Base-by-base conservation (phyloP, 2,329 filamentous ascomycete genomes). In the Reticulascus tulasneorum region DNA sequence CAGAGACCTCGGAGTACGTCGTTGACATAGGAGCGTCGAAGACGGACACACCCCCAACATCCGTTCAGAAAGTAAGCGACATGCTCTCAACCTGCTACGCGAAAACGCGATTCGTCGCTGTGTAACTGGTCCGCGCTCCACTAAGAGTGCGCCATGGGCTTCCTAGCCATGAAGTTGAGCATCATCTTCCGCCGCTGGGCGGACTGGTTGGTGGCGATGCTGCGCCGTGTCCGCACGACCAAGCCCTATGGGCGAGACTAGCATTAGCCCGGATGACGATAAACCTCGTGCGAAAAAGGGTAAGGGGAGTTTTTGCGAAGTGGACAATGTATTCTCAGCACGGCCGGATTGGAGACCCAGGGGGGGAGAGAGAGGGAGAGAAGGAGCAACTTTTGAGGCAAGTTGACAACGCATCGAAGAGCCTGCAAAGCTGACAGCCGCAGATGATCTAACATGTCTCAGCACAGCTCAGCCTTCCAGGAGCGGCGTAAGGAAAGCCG, bases 401-500 rank as follows among this genome's bases (percentile, higher is more conserved):
- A 20, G 15, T 13, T 42, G 32, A 37, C 40, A 42, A 30, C 40
- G n/a, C 40, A 40, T 23, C 32, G 30, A 35, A 18, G 23, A 26
- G 18, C 8, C 13, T 13, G 26, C 10, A 8, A 18, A 37, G 37
- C 40, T 42, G 40, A 36, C 13, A 12, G 13, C 11, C 23, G n/a
- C n/a, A 36, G 37, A 20, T 21, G 12, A 6, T 20, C 21, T 28
- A 11, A 8, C 24, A 13, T 21, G 26, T 41, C 28, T 33, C 24
- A 37, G 37, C 37, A 18, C 19, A 35, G 33, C 33, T 23, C 17
- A 37, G 29, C 13, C 28, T 30, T 15, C 35, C 25, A 20, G 3
- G 18, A 21, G 5, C n/a, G 27, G 8, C 33, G 9, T 22, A 21
- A 23, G 25, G 6, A n/a, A n/a, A n/a, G n/a, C n/a, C n/a, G n/a